Base-by-base conservation (phyloP, 2,329 filamentous ascomycete genomes). In the Kalaharituber pfeilii region DNA sequence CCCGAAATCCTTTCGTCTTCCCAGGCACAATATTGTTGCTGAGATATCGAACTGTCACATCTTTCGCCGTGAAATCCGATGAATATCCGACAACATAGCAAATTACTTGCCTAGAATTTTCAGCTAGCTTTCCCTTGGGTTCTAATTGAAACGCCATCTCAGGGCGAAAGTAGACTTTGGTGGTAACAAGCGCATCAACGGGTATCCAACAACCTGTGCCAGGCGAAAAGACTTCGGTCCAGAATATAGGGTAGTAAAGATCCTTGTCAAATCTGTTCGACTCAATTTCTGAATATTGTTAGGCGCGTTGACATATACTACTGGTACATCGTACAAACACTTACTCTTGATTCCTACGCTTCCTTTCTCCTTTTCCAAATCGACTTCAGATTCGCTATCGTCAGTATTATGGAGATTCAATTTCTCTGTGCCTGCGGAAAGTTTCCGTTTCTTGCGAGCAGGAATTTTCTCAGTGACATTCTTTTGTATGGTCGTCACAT, bases 11-110 rank as follows among this genome's bases (percentile, higher is more conserved):
- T 65, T 94, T 96, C 0, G 89, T 94, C 61, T 87, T 84, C 3
- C 91, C 89, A 0, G 91, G 91, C 66, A 87, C 80, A 52, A 82
- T 75, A 55, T 84, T 84, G 22, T 82, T 79, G 63, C 82, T 88
- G 6, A 98, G 71, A 66, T 98, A 98, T 26, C 91, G 78, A 9
- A 91, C 81, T 0, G 91, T 98, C 15, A 98, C 84, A 66, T 98
- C 91, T 66, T 96, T 96, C 11, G 86, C 88, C 0, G 86, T 88
- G 1, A 85, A 86, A 65, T 96, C 88, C 2, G 78, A 69, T 0
- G 84, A 86, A 67, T 84, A 86, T 0, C 83, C 88, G 20, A 96
- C 73, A 2, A 94, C 77, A 64, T 98, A 98, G 47, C 85, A 84
- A 64, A 94, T 86, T 11, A 94, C 79, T 67, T 96, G 89, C 62